phyloP scores from a whole-genome alignment of 1,284 basidiomycete genomes.

The Malassezia vespertilionis region DNA sequence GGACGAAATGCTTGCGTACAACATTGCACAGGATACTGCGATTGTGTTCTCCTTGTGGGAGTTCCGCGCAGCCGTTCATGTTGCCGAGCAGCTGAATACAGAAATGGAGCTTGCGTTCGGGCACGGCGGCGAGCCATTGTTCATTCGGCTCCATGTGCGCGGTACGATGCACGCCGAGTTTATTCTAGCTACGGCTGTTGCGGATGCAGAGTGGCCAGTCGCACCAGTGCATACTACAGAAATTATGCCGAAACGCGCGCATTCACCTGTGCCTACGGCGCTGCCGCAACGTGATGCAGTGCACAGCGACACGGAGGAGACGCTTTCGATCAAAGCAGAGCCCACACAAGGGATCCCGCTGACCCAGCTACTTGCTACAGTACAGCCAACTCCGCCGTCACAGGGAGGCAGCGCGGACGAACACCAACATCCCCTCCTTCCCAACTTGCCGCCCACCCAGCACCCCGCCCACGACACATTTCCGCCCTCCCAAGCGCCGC shows the following conservation, averaged over 20 bases:
- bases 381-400: neutral
- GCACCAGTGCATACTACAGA: no score
- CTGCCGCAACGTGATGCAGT: no score
- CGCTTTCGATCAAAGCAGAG: no score
- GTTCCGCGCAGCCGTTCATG: slow-evolving; percentile 27
- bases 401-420: neutral
- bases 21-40: slow-evolving; percentile 15
- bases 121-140: slow-evolving; percentile 29
- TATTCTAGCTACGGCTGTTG: slow-evolving; percentile 27
- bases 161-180: slow-evolving; percentile 21
- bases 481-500: neutral
- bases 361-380: neutral
- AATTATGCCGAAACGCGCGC: no score
- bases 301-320: no score
- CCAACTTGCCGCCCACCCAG: neutral
- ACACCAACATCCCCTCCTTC: neutral
- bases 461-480: neutral
- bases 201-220: no score
- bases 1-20: slow-evolving; percentile 23
- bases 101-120: slow-evolving; percentile 24
- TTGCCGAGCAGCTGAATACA: slow-evolving; percentile 20
- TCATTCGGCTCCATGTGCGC: slow-evolving; percentile 20
- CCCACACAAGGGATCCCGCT: no score
- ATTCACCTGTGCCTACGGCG: no score
- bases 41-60: slow-evolving; percentile 29